Base-by-base conservation (phyloP, 495 filamentous ascomycete genomes). In the Neurospora discreta region DNA sequence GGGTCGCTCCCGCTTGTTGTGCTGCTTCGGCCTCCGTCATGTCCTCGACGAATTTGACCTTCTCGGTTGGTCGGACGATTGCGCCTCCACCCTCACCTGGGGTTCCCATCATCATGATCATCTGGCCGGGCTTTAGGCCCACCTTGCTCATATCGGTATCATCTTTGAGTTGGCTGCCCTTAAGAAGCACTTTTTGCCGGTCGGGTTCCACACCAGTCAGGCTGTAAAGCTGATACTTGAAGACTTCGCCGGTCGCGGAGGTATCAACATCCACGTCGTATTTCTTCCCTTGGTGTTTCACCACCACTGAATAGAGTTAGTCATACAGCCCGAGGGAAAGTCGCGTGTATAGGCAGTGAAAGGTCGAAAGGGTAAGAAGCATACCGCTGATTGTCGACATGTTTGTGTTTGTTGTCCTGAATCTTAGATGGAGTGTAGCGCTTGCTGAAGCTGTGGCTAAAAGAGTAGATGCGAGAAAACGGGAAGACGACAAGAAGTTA, bases 71-170 rank as follows among this genome's bases (percentile, higher is more conserved):
- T 33, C 89, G 86, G 71, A 87, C 87, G 68, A 97, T 83, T 30
- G 82, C 82, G 10, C 82, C 86, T 46, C 87, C 87, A 39, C 82
- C 87, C 33, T 85, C 87, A 16, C 90, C 89, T 3, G 95, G 92
- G 3, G 93, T 97, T 18, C 96, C 95, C 90, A 99, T 92, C 92
- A 99, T 96, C 91, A 96, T 96, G 80, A 98, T 93, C 7, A 84
- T 89, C 77, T 96, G 92, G 68, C 92, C 91, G 9, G 92, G 85
- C 84, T 97, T 98, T 73, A 95, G 87, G 70, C 89, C 90, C 72
- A 98, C 86, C 73, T 88, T 92, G 74, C 90, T 91, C 78, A 99
- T 86, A 68, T 91, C 90, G 43, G 93, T 90, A 74, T 98, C 95
- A 90, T 99, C 92, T 81, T 97, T 99, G 69, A 99, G 88, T 80